A percentile compares a stretch with the other conserved stretches of the same genome.
These are phyloP conservation scores for Musa beccarii DNA, from an alignment of 176 grass and related monocot genomes.

Conservation along the genomic window DNA sequence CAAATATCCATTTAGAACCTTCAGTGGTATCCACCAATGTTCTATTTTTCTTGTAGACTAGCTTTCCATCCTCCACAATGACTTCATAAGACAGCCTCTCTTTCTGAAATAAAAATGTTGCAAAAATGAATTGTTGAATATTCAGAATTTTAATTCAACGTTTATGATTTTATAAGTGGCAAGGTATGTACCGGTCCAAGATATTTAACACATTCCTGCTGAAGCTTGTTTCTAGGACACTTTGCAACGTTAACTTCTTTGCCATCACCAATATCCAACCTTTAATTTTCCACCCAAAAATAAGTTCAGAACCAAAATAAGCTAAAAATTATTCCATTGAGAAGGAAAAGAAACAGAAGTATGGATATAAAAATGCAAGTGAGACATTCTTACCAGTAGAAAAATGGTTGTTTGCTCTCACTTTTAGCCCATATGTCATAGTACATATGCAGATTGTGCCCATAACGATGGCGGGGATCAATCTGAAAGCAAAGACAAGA, in stretches of 20 bases:
- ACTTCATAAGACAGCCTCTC: constrained; percentile 84
- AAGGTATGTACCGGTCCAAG: constrained; percentile 43
- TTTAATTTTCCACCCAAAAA: constrained; percentile 24
- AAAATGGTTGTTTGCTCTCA: constrained; percentile 13
- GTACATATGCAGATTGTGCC: constrained; percentile 18
- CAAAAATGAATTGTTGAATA: neutral
- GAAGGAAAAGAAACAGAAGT: neutral
- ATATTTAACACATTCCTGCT: constrained; percentile 43
- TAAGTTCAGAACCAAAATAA: neutral
- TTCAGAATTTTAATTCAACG: neutral
- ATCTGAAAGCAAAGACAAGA: constrained; percentile 45
- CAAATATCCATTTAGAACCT: constrained; percentile 63
- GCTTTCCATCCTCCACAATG: constrained; percentile 45
- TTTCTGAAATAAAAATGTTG: constrained; percentile 27
- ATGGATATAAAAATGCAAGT: neutral
- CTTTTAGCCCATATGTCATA: constrained; percentile 16
- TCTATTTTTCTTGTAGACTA: constrained; percentile 50
- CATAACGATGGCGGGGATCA: constrained; percentile 92
- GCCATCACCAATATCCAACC: constrained; percentile 94
- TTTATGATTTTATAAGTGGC: neutral
- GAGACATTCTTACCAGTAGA: constrained; percentile 13
- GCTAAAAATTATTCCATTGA: neutral
- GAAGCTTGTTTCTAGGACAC: constrained; percentile 72
- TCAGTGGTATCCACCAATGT: constrained; percentile 45
- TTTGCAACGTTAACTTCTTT: constrained; percentile 88